phyloP scores from a whole-genome alignment of 345 rosid genomes.

The Punica granatum region DNA sequence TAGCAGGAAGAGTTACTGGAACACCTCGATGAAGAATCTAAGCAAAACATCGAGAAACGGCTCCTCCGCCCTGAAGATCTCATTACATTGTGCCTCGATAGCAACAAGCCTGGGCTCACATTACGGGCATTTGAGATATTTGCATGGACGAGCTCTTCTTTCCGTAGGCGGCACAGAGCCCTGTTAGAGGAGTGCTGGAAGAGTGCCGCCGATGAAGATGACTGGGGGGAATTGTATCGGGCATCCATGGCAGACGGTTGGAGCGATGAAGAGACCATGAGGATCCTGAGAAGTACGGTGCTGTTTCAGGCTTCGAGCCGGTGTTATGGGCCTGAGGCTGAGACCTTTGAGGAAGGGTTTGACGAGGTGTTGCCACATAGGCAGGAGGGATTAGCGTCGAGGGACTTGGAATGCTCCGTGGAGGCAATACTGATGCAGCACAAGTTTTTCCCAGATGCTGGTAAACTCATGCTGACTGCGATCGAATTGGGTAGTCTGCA shows the following conservation, averaged over 20 bases:
- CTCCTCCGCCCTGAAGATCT: slow-evolving; percentile 74
- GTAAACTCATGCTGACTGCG: slow-evolving; percentile 80
- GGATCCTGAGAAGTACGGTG: slow-evolving; percentile 48
- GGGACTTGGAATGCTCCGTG: slow-evolving; percentile 36
- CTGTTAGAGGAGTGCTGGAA: slow-evolving; percentile 91
- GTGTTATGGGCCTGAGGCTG: slow-evolving; percentile 65
- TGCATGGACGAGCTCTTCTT: slow-evolving; percentile 82
- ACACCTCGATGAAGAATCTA: slow-evolving; percentile 28
- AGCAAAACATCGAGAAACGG: slow-evolving; percentile 23
- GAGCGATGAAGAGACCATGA: slow-evolving; percentile 76
- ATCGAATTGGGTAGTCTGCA: slow-evolving; percentile 53
- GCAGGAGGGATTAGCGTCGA: slow-evolving; percentile 32
- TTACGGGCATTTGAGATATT: slow-evolving; percentile 71
- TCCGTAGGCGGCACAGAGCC: slow-evolving; percentile 53
- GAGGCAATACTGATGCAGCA: slow-evolving; percentile 85
- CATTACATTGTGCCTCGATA: slow-evolving; percentile 52
- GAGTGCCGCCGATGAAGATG: slow-evolving; percentile 68
- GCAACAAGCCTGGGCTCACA: slow-evolving; percentile 42
- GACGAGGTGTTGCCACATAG: slow-evolving; percentile 60
- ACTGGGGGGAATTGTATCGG: slow-evolving; percentile 66
- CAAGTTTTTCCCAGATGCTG: slow-evolving; percentile 72
- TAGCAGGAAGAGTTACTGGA: slow-evolving; percentile 63
- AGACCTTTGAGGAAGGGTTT: slow-evolving; percentile 57
- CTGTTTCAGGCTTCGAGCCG: slow-evolving; percentile 69
- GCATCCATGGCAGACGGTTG: slow-evolving; percentile 65